Percentiles rank a stretch among this genome's conserved stretches.
Conservation (phyloP, 257 asterid genomes). For the Ocimum tenuiflorum region DNA sequence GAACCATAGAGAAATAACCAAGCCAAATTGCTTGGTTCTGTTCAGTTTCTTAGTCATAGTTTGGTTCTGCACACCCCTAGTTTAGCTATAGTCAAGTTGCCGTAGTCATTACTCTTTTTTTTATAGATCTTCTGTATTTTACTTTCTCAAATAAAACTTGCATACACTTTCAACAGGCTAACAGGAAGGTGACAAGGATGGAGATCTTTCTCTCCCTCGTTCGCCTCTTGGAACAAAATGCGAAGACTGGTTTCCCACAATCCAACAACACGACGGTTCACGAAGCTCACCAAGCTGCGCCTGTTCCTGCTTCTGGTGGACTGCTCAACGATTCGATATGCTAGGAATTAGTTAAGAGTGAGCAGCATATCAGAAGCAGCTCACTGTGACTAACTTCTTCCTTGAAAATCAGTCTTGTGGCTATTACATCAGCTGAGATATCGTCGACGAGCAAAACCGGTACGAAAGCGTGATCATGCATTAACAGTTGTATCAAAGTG, state of each 20-base stretch:
- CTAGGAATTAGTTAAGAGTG: constrained; percentile 48
- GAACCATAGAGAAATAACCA: too few species aligned
- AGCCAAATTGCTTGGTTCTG: too few species aligned
- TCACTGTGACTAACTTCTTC: constrained; percentile 47
- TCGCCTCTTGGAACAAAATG: constrained; percentile 66
- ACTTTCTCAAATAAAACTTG: not conserved
- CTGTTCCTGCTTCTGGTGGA: constrained; percentile 33
- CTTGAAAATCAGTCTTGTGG: constrained; percentile 21
- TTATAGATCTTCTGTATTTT: not conserved
- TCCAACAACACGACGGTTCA: constrained; percentile 26
- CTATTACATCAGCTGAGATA: not conserved
- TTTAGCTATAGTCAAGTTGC: too few species aligned
- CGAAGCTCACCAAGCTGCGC: constrained; percentile 32
- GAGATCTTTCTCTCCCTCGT: constrained; percentile 75
- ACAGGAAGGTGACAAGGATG: constrained; percentile 78
- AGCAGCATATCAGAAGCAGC: constrained; percentile 30
- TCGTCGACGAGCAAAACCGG: not conserved
- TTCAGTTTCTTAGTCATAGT: too few species aligned
- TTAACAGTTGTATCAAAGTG: not conserved
- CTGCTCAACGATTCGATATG: constrained; percentile 2
- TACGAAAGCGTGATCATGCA: not conserved
- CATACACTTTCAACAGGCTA: constrained; percentile 48
- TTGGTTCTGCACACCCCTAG: too few species aligned
- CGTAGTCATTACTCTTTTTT: not conserved
- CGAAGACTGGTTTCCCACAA: constrained; percentile 28